These are phyloP conservation scores for Ceratobasidium sp. DNA, from an alignment of 1,284 basidiomycete species.

Conservation along the genomic window DNA sequence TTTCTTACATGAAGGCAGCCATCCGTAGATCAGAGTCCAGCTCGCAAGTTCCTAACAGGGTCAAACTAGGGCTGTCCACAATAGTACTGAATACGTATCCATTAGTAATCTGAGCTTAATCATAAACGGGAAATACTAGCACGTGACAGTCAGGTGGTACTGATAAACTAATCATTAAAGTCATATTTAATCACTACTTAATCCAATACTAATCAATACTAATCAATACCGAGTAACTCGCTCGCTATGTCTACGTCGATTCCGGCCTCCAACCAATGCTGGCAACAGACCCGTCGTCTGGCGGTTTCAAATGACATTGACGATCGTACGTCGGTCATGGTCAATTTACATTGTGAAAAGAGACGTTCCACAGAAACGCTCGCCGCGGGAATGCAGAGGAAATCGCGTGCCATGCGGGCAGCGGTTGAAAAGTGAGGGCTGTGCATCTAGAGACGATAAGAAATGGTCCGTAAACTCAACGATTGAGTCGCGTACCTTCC, in stretches of 20 bases:
- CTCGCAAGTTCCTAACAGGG: too few species aligned
- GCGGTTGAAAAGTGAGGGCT: constrained; percentile 17
- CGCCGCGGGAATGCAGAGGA: constrained; percentile 16
- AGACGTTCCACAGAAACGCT: constrained; percentile 31
- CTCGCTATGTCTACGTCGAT: constrained; percentile 11
- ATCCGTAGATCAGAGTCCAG: too few species aligned
- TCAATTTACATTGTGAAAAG: constrained; percentile 28
- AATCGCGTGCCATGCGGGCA: constrained; percentile 13
- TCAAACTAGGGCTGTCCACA: too few species aligned
- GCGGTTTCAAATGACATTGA: constrained; percentile 29
- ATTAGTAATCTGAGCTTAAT: too few species aligned
- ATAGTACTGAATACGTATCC: too few species aligned
- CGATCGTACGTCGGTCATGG: constrained; percentile 12
- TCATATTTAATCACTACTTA: too few species aligned
- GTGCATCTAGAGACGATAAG: neutral
- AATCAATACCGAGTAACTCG: neutral
- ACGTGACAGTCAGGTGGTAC: too few species aligned
- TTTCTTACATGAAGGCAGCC: too few species aligned
- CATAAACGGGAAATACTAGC: too few species aligned
- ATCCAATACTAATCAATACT: too few species aligned
- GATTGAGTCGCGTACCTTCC: neutral
- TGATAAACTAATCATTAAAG: too few species aligned
- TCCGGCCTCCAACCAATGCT: constrained; percentile 34
- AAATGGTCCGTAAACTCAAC: neutral
- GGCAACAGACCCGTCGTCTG: neutral